These are phyloP conservation scores for Iberis pinnata DNA, from an alignment of 345 rosid species.

Conservation along the genomic window DNA sequence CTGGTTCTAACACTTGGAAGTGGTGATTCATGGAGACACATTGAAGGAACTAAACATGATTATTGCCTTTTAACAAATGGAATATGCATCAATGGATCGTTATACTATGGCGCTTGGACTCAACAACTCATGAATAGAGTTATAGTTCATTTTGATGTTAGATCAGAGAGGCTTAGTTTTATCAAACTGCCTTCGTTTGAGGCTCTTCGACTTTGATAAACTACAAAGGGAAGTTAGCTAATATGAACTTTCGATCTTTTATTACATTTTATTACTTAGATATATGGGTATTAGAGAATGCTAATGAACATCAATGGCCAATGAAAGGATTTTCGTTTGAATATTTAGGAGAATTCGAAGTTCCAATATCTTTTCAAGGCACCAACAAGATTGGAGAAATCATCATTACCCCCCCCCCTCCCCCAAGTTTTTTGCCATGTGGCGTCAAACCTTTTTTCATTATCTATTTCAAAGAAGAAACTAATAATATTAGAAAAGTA, in stretches of 20 bases:
- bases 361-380: not conserved
- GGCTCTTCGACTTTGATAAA: not conserved
- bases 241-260: too few relatives aligned
- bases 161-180: not conserved
- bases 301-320: not conserved
- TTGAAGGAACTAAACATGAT: not conserved
- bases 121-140: not conserved
- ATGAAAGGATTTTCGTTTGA: not conserved
- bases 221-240: not conserved
- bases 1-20: slow-evolving; percentile 5
- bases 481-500: not conserved
- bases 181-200: not conserved
- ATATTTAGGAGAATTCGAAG: not conserved
- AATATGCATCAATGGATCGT: slow-evolving; percentile 11
- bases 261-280: too few relatives aligned
- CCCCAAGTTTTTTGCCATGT: not conserved
- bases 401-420: not conserved
- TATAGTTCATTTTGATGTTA: not conserved
- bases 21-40: slow-evolving; percentile 3
- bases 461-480: not conserved
- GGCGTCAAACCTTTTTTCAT: not conserved
- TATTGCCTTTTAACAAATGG: not conserved
- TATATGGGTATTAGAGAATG: not conserved
- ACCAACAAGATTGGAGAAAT: not conserved
- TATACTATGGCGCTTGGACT: not conserved